Conservation (phyloP, 192 early-diverging fungal species). For the Dissophora globulifera region DNA sequence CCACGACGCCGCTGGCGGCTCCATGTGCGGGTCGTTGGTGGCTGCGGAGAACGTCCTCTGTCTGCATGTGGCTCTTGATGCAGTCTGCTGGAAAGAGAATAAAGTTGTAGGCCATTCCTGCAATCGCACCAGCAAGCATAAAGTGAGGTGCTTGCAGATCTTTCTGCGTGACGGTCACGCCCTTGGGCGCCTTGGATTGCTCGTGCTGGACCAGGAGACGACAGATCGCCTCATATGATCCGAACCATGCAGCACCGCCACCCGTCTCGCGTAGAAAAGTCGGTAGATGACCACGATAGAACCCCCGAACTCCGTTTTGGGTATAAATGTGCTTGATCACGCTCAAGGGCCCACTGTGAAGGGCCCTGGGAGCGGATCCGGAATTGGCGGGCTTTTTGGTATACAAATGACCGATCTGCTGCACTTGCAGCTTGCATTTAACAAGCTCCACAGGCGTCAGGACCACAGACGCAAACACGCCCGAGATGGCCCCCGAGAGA, state of each 20-base stretch:
- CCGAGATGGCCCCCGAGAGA: constrained; percentile 86
- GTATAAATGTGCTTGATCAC: constrained; percentile 57
- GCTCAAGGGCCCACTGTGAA: constrained; percentile 59
- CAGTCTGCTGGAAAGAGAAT: constrained; percentile 93
- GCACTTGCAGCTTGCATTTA: constrained; percentile 97
- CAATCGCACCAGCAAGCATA: constrained; percentile 89
- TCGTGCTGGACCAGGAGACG: constrained; percentile 33
- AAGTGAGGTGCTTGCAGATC: constrained; percentile 79
- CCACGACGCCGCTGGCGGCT: neutral
- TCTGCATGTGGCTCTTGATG: constrained; percentile 95
- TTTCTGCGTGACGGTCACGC: constrained; percentile 64
- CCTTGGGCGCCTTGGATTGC: constrained; percentile 7
- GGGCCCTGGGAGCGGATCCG: constrained; percentile 17
- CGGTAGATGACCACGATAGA: constrained; percentile 83
- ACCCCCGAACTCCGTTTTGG: constrained; percentile 64
- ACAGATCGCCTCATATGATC: constrained; percentile 88
- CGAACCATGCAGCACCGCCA: constrained; percentile 98
- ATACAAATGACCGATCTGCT: constrained; percentile 62
- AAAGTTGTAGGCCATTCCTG: constrained; percentile 90
- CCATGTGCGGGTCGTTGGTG: constrained; percentile 9
- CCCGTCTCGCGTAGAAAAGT: constrained; percentile 90
- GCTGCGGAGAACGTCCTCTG: constrained; percentile 69
- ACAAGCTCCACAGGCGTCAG: constrained; percentile 96
- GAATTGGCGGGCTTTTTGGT: constrained; percentile 31
- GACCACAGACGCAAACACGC: constrained; percentile 86